phyloP scores from a whole-genome alignment of 1,139 yeast genomes.

The Pichia sp. region DNA sequence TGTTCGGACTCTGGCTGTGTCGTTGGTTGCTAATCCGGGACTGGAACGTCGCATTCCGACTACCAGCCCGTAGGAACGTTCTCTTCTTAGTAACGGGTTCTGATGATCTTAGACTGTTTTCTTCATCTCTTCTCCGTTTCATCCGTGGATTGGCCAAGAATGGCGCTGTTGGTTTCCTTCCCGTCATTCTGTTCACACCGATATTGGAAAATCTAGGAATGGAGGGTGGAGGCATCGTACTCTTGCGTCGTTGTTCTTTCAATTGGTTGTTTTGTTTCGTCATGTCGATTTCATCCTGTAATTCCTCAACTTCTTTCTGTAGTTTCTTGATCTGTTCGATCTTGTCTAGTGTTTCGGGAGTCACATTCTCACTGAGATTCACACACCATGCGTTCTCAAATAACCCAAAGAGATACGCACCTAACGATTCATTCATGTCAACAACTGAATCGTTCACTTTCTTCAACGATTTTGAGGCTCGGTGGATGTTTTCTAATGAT shows the following conservation, averaged over 20 bases:
- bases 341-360: slow-evolving; percentile 22
- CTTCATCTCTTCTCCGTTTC: too few relatives aligned
- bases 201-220: slow-evolving; percentile 3
- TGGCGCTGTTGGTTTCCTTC: too few relatives aligned
- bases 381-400: slow-evolving; percentile 68
- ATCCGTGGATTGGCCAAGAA: too few relatives aligned
- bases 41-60: slow-evolving; percentile 2
- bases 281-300: slow-evolving; percentile 16
- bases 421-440: slow-evolving; percentile 61
- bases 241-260: slow-evolving; percentile 4
- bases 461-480: slow-evolving; percentile 45
- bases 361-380: slow-evolving; percentile 49
- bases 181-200: background rate
- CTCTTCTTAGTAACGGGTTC: slow-evolving; percentile 1
- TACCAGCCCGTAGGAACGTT: slow-evolving; percentile 12
- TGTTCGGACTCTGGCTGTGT: too few relatives aligned
- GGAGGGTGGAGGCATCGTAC: slow-evolving; percentile 26
- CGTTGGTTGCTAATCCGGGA: background rate
- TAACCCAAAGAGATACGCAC: slow-evolving; percentile 60
- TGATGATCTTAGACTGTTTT: too few relatives aligned
- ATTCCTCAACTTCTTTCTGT: slow-evolving; percentile 19
- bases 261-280: background rate
- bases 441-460: slow-evolving; percentile 50
- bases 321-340: slow-evolving; percentile 18
- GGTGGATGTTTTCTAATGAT: slow-evolving; percentile 35